Percentiles rank a stretch among this genome's conserved stretches.
Evolutionary conservation across 352 stramenopile species (phyloP).

Genomic region (Lagenidium giganteum): DNA sequence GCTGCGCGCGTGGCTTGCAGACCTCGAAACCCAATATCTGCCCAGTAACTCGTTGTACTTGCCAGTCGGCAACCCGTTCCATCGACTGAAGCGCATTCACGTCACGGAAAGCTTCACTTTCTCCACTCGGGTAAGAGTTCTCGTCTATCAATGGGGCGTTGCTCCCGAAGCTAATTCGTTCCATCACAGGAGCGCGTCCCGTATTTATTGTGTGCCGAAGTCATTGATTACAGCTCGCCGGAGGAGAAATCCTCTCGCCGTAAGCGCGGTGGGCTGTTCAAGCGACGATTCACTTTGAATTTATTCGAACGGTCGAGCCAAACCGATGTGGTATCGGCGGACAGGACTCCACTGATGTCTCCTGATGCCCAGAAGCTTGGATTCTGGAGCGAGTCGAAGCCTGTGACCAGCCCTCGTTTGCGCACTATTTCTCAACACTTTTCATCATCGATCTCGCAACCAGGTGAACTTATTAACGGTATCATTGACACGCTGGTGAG

Average conservation of each 20-base stretch:
- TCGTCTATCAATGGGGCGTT: too few relatives aligned
- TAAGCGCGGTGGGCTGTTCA: slow-evolving; percentile 48
- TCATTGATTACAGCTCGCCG: slow-evolving; percentile 57
- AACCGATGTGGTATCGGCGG: slow-evolving; percentile 24
- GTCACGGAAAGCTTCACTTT: slow-evolving; percentile 82
- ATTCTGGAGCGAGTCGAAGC: slow-evolving; percentile 80
- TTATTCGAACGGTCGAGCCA: slow-evolving; percentile 55
- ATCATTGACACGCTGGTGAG: slow-evolving; percentile 67
- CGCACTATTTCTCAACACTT: slow-evolving; percentile 75
- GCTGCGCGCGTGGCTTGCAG: slow-evolving; percentile 61
- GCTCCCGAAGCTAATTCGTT: neutral
- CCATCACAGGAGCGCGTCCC: slow-evolving; percentile 62
- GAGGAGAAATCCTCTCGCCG: slow-evolving; percentile 31
- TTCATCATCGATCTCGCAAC: slow-evolving; percentile 58
- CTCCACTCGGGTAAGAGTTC: slow-evolving; percentile 42
- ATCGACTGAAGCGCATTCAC: slow-evolving; percentile 74
- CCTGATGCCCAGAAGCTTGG: slow-evolving; percentile 59
- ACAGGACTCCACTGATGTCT: slow-evolving; percentile 39
- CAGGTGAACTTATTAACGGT: slow-evolving; percentile 58
- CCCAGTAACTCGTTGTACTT: slow-evolving; percentile 78
- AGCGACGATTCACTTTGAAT: slow-evolving; percentile 54
- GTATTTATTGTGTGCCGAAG: slow-evolving; percentile 70
- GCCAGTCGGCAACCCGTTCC: slow-evolving; percentile 68
- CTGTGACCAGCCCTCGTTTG: slow-evolving; percentile 44
- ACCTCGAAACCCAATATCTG: slow-evolving; percentile 63